A percentile compares a stretch with the other conserved stretches of the same genome.
Conservation (phyloP, 495 filamentous ascomycete genomes). For the Parachaetomium inaequale region DNA sequence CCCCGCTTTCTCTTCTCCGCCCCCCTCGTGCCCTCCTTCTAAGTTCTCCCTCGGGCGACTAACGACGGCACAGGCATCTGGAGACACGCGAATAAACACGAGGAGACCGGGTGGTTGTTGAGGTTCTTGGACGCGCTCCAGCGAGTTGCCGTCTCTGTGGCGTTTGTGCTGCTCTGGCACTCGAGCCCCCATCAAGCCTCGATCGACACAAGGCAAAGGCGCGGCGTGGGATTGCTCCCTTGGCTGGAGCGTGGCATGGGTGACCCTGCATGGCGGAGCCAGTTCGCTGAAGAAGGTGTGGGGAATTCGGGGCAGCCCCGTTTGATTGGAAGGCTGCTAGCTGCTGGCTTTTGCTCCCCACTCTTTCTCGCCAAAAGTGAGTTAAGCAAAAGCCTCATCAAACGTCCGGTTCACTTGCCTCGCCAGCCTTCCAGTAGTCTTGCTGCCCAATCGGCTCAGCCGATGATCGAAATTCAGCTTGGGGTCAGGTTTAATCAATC, state of each 20-base stretch:
- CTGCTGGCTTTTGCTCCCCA: background rate
- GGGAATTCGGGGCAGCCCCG: conserved; percentile 10
- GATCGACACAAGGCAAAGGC: conserved; percentile 10
- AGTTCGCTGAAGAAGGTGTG: conserved; percentile 12
- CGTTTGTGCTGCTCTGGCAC: background rate
- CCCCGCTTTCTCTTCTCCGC: conserved; percentile 9
- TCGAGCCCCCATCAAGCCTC: background rate
- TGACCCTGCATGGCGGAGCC: conserved; percentile 8
- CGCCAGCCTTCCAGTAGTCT: background rate
- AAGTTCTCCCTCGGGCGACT: background rate
- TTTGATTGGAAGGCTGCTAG: conserved; percentile 13
- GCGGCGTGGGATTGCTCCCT: conserved; percentile 19
- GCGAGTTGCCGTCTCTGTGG: background rate
- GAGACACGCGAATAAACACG: background rate
- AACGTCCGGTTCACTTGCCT: background rate
- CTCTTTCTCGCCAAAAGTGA: conserved; percentile 4
- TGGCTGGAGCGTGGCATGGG: conserved; percentile 12
- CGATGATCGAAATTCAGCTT: background rate
- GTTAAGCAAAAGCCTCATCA: conserved; percentile 11
- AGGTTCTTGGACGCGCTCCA: background rate
- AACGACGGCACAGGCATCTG: background rate
- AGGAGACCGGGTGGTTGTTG: background rate
- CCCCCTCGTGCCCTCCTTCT: conserved; percentile 15
- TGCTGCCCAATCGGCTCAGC: background rate
- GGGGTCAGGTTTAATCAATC: background rate